A percentile compares a stretch with the other conserved stretches of the same genome.
phyloP scores from a whole-genome alignment of 1,284 basidiomycete genomes.

The Inonotus obliquus region DNA sequence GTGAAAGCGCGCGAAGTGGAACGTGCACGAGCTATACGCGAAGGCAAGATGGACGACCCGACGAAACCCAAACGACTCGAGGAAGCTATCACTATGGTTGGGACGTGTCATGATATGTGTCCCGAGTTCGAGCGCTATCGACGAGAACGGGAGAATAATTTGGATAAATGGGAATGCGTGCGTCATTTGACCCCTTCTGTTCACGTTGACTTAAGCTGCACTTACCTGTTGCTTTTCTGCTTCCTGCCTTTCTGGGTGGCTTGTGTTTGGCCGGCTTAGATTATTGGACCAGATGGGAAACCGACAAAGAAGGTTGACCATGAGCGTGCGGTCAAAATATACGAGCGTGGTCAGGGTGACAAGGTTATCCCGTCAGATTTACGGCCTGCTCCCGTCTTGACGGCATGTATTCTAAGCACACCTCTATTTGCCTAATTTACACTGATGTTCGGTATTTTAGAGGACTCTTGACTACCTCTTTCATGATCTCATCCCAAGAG shows the following conservation, averaged over 20 bases:
- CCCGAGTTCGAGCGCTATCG: conserved; percentile 90
- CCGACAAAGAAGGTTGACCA: conserved; percentile 77
- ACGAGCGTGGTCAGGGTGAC: conserved; percentile 92
- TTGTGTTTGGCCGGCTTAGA: conserved; percentile 43
- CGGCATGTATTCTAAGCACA: conserved; percentile 40
- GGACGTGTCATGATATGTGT: conserved; percentile 93
- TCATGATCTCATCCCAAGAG: conserved; percentile 67
- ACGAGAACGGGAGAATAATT: conserved; percentile 85
- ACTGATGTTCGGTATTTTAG: conserved; percentile 34
- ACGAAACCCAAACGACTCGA: conserved; percentile 72
- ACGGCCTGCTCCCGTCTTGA: conserved; percentile 81
- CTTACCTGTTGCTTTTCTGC: neutral
- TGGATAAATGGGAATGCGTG: conserved; percentile 86
- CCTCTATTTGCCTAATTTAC: conserved; percentile 12
- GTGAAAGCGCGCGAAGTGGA: conserved; percentile 73
- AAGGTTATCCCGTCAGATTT: conserved; percentile 90
- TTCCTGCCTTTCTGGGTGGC: neutral
- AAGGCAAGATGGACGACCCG: conserved; percentile 87
- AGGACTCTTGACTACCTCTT: conserved; percentile 92
- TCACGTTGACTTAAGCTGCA: conserved; percentile 35
- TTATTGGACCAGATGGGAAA: conserved; percentile 40
- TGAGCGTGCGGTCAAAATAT: conserved; percentile 87
- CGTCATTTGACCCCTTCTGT: conserved; percentile 28
- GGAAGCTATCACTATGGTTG: conserved; percentile 86
- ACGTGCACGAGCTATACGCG: conserved; percentile 71